Evolutionary conservation across 2,329 filamentous ascomycete species (phyloP).

Genomic region (Cryoendolithus antarcticus): DNA sequence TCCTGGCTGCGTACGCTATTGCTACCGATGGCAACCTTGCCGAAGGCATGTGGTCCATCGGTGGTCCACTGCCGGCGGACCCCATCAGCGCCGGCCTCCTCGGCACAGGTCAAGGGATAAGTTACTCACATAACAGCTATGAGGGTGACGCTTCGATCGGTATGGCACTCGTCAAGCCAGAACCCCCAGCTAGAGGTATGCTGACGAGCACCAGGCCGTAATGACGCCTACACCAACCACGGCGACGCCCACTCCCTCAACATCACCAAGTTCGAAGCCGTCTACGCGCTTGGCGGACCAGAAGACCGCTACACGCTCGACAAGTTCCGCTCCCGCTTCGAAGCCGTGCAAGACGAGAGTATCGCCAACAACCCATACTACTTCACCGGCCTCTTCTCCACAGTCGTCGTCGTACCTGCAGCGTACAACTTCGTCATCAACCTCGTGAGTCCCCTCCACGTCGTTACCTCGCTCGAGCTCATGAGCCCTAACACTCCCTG

Average conservation of each 20-base stretch:
- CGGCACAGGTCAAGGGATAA: slow-evolving; percentile 14
- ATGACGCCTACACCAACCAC: slow-evolving; percentile 15
- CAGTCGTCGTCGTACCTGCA: slow-evolving; percentile 12
- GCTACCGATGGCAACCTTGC: slow-evolving; percentile 14
- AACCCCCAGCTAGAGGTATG: not conserved
- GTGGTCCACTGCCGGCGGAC: slow-evolving; percentile 13
- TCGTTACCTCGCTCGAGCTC: no score
- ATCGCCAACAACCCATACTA: slow-evolving; percentile 22
- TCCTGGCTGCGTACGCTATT: slow-evolving; percentile 22
- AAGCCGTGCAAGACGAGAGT: slow-evolving; percentile 11
- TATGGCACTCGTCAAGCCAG: not conserved
- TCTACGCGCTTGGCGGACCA: slow-evolving; percentile 9
- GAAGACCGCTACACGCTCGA: slow-evolving; percentile 13
- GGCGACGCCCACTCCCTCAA: slow-evolving; percentile 15
- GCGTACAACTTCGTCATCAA: slow-evolving; percentile 19
- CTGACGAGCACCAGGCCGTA: slow-evolving; percentile 5
- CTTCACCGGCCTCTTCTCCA: slow-evolving; percentile 19
- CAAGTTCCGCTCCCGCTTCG: slow-evolving; percentile 5
- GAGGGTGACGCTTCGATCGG: slow-evolving; percentile 21
- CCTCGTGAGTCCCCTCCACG: slow-evolving; percentile 6
- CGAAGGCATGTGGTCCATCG: slow-evolving; percentile 16
- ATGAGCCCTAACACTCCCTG: no score
- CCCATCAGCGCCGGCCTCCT: slow-evolving; percentile 8
- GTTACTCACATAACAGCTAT: slow-evolving; percentile 23
- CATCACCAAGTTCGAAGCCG: slow-evolving; percentile 9